Conservation (phyloP, 169 alveolate genomes). For the Neospora caninum region DNA sequence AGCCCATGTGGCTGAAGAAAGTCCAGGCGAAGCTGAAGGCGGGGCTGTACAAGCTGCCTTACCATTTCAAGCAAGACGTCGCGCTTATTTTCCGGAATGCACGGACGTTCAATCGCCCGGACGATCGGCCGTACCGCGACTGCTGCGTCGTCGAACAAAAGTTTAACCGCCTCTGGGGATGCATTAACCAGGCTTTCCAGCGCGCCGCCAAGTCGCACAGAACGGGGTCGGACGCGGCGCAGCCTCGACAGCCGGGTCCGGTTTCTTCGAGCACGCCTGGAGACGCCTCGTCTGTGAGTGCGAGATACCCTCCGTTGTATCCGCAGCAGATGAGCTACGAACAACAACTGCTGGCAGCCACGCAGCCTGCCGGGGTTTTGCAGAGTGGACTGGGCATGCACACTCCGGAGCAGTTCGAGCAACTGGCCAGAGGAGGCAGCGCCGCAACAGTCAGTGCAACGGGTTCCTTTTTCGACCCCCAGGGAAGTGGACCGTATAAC, state of each 20-base stretch:
- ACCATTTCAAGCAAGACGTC: constrained; percentile 80
- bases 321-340: background rate
- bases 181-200: constrained; percentile 60
- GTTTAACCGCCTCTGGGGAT: constrained; percentile 52
- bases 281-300: background rate
- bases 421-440: too few species aligned
- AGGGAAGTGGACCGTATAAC: background rate
- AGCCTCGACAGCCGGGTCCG: background rate
- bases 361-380: background rate
- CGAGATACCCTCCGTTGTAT: background rate
- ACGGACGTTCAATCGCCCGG: constrained; percentile 42
- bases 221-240: background rate
- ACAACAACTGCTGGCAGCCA: background rate
- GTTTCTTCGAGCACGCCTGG: background rate
- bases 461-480: background rate
- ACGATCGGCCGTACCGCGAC: constrained; percentile 53
- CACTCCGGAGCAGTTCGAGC: background rate
- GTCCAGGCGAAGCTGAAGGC: constrained; percentile 73
- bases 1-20: constrained; percentile 79
- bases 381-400: background rate
- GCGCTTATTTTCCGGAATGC: constrained; percentile 65
- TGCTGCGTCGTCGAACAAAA: constrained; percentile 59
- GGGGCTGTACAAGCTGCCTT: constrained; percentile 72
- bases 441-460: background rate
- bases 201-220: constrained; percentile 31